Conservation (phyloP, 176 grass and related monocot genomes). For the Thalia dealbata region DNA sequence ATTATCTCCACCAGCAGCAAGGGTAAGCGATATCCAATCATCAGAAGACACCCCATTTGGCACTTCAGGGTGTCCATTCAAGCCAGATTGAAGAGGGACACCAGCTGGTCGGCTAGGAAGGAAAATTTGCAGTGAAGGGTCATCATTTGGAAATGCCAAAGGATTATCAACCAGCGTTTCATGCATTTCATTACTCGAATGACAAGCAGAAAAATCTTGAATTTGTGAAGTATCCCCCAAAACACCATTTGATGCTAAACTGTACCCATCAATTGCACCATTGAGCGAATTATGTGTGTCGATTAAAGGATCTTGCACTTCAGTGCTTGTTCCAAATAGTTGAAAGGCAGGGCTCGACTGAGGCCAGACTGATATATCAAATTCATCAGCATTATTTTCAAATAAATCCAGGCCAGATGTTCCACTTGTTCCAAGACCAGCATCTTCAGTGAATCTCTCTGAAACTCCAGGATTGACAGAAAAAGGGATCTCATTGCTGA, state of each 20-base stretch:
- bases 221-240: constrained; percentile 38
- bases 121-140: constrained; percentile 79
- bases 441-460: constrained; percentile 56
- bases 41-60: constrained; percentile 51
- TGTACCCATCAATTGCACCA: constrained; percentile 39
- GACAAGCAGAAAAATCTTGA: constrained; percentile 41
- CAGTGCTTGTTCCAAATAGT: constrained; percentile 60
- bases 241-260: constrained; percentile 42
- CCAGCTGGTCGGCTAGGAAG: constrained; percentile 61
- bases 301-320: constrained; percentile 40
- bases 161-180: constrained; percentile 77
- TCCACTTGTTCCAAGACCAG: constrained; percentile 32
- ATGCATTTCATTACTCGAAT: constrained; percentile 37
- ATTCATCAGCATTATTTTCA: constrained; percentile 55
- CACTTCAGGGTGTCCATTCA: constrained; percentile 30
- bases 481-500: constrained; percentile 41
- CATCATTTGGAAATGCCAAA: constrained; percentile 51
- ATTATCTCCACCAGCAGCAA: constrained; percentile 50
- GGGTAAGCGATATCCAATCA: constrained; percentile 81
- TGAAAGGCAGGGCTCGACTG: constrained; percentile 54
- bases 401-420: constrained; percentile 36
- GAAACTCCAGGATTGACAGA: constrained; percentile 30
- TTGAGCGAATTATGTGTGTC: constrained; percentile 41
- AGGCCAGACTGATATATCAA: constrained; percentile 57
- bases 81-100: constrained; percentile 44